phyloP scores from a whole-genome alignment of 2,329 filamentous ascomycete species.

The Penicillium frequentans region DNA sequence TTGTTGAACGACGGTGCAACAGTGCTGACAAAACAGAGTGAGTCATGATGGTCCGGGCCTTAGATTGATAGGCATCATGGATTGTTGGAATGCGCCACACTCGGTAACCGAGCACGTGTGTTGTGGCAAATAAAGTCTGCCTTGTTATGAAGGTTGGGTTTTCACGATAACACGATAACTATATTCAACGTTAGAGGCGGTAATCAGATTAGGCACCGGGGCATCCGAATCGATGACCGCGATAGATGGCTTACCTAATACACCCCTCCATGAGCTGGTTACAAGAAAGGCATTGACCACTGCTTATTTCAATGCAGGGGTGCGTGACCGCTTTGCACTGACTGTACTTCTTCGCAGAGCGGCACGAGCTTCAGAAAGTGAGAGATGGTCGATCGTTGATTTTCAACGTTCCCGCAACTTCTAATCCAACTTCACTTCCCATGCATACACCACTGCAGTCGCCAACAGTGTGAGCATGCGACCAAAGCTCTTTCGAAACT shows the following conservation, averaged over 20 bases:
- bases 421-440: background rate
- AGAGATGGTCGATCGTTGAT: background rate
- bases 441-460: background rate
- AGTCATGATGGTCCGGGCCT: background rate
- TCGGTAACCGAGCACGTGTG: background rate
- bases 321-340: background rate
- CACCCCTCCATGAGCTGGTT: background rate
- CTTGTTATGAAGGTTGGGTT: background rate
- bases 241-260: background rate
- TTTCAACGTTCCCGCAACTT: background rate
- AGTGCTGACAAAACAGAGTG: background rate
- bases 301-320: background rate
- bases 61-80: background rate
- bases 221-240: background rate
- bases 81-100: background rate
- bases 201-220: background rate
- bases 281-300: slow-evolving; percentile 1
- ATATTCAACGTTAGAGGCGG: background rate
- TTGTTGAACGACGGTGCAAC: background rate
- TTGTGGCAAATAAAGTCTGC: background rate
- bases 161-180: background rate
- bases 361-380: background rate
- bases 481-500: background rate
- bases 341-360: background rate
- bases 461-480: background rate